Percentiles rank a stretch among this genome's conserved stretches.
Evolutionary conservation across 306 rosid species (phyloP).

Genomic region (Quercus cerris): DNA sequence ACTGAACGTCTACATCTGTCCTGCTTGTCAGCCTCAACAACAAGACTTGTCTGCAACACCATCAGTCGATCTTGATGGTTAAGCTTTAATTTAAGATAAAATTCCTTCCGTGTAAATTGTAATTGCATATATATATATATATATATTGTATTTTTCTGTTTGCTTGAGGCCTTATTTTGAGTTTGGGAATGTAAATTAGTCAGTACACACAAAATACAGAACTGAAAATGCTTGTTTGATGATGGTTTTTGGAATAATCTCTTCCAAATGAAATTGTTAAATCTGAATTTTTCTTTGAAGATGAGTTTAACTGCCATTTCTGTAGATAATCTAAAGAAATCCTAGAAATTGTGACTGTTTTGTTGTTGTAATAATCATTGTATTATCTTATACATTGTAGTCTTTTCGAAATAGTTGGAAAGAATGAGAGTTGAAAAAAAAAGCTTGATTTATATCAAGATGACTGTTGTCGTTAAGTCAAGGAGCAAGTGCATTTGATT

Average conservation of each 20-base stretch:
- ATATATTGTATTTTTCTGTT: neutral
- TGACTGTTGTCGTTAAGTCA: too few relatives aligned
- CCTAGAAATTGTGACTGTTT: too few relatives aligned
- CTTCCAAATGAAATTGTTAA: neutral
- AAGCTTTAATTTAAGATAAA: neutral
- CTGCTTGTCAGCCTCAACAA: conserved; percentile 66
- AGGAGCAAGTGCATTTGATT: too few relatives aligned
- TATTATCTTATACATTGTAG: too few relatives aligned
- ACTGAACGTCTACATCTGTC: conserved; percentile 69
- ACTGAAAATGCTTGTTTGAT: neutral
- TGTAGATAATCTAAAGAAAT: too few relatives aligned
- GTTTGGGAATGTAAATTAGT: neutral
- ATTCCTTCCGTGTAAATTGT: neutral
- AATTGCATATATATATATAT: neutral
- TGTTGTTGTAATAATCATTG: too few relatives aligned
- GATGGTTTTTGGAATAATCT: neutral
- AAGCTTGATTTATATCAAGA: too few relatives aligned
- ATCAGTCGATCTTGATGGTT: conserved; percentile 54
- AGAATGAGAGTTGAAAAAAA: too few relatives aligned
- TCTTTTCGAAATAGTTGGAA: too few relatives aligned
- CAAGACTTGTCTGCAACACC: conserved; percentile 28
- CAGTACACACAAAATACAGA: neutral
- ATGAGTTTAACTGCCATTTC: too few relatives aligned
- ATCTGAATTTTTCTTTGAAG: too few relatives aligned
- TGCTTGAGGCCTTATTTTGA: neutral